These are phyloP conservation scores for Glycine soja DNA, from an alignment of 306 rosid genomes.

Conservation along the genomic window DNA sequence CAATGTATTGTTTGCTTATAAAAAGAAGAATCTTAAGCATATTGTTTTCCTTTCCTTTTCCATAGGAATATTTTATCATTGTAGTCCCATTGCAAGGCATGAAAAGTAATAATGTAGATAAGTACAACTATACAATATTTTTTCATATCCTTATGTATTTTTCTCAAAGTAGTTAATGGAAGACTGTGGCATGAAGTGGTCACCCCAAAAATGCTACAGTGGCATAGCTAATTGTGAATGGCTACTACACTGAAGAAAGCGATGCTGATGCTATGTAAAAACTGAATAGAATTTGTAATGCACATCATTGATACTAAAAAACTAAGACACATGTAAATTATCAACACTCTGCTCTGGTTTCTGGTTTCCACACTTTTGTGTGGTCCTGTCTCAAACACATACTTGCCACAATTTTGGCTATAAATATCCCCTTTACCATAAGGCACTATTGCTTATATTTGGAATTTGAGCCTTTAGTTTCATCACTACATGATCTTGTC, in stretches of 20 bases:
- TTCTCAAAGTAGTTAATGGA: background rate
- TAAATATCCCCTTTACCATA: background rate
- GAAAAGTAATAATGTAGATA: background rate
- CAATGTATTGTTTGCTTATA: conserved; percentile 21
- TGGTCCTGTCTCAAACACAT: background rate
- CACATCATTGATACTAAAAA: background rate
- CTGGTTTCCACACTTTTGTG: background rate
- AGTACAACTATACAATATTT: background rate
- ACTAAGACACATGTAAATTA: background rate
- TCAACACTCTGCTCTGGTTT: background rate
- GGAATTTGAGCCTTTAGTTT: background rate
- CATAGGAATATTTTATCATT: background rate
- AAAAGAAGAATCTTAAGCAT: background rate
- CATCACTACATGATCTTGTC: background rate
- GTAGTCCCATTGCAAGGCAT: conserved; percentile 21
- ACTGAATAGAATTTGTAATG: background rate
- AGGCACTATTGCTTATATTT: background rate
- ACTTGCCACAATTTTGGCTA: background rate
- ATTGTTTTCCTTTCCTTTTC: background rate
- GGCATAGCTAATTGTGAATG: background rate
- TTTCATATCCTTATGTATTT: background rate
- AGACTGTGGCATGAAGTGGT: background rate
- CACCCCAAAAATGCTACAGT: background rate
- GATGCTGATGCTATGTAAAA: background rate
- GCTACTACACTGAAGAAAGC: background rate